Base-by-base conservation (phyloP, 169 alveolate species). In the Neospora caninum region DNA sequence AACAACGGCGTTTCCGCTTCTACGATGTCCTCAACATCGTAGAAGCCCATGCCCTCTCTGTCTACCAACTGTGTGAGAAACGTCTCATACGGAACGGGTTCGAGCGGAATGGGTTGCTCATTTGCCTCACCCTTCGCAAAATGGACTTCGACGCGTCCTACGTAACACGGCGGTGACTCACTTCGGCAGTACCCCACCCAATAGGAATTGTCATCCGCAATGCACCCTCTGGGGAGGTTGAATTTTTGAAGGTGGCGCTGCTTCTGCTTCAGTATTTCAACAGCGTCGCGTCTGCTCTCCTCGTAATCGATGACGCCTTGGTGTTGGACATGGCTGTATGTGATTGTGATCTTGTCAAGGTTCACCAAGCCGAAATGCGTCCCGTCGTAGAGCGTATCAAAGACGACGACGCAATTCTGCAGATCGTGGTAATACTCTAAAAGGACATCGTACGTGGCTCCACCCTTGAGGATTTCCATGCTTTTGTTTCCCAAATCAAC, bases 201-300 rank as follows among this genome's bases (percentile, higher is more conserved):
- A 20, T 22, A 29, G 25, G 89, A 82, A 16, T 20, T 41, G 31
- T 38, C 67, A 20, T 38, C 67, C 7, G 89, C 89, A 41, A 82
- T 20, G 67, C 89, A 82, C 38, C 89, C 89, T 38, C 25, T 38
- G n/a, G 89, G 89, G 41, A 82, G 53, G 29, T 41, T 41, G 89
- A 82, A 82, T 9, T 43, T 82, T 43, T 82, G 89, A 18, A 82
- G 25, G 64, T 82, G 89, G 41, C 89, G 89, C 89, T 82, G 89
- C 38, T 41, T 42, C 69, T 20, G 67, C 64, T 82, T 82, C 36
- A 82, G 41, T 6, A 82, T 27, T 42, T 82, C 89, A 36, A 82
- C 64, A 43, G 67, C 10, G n/a, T 38, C 54, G 34, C 89, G 53
- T 27, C 89, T 38, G 25, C 89, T 82, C 41, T 82, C 89, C 20